Base-by-base conservation (phyloP, 1,284 basidiomycete species). In the Sanguinoderma infundibulare region DNA sequence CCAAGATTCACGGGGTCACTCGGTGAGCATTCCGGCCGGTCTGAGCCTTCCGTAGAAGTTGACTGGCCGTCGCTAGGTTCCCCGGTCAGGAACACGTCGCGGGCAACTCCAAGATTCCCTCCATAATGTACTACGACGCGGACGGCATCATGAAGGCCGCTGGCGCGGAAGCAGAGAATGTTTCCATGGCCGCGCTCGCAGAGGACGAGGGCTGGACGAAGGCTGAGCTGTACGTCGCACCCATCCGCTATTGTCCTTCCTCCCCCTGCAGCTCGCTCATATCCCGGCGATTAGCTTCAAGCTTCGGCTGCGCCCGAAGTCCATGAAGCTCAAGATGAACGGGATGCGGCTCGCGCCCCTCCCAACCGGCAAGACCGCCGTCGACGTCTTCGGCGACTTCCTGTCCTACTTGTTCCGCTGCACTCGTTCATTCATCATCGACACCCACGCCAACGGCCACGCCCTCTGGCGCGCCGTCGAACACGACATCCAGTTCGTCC, bases 21-120 rank as follows among this genome's bases (percentile, higher is more conserved):
- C 78, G 89, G 89, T 90, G 88, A 85, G 68, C 53, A 22, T 17
- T 14, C 14, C 36, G 46, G 26, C 49, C 59, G 52, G 30, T 39
- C 34, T 17, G 12, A 51, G 20, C 35, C 10, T 15, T 47, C 50
- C 56, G 54, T 62, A 65, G 61, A 42, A 28, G 34, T 17, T 54
- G 34, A 28, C 32, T 22, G 32, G 30, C 15, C 46, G 22, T 36
- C 56, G 20, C 38, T 55, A 91, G 90, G 64, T 92, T 91, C 63
- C 90, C 89, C 8, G 90, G 90, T 22, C 90, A 92, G 74, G 90
- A 92, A 75, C 87, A 92, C 80, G 87, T 90, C 55, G 89, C 86
- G n/a, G 90, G 91, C 51, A 91, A 91, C 73, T 86, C 87, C 60
- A 92, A 92, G 77, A 91, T 92, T 69, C 90, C 91, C 47, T 86